A percentile compares a stretch with the other conserved stretches of the same genome.
Evolutionary conservation across 768 basidiomycete genomes (phyloP).

Genomic region (Mycena leptocephala): DNA sequence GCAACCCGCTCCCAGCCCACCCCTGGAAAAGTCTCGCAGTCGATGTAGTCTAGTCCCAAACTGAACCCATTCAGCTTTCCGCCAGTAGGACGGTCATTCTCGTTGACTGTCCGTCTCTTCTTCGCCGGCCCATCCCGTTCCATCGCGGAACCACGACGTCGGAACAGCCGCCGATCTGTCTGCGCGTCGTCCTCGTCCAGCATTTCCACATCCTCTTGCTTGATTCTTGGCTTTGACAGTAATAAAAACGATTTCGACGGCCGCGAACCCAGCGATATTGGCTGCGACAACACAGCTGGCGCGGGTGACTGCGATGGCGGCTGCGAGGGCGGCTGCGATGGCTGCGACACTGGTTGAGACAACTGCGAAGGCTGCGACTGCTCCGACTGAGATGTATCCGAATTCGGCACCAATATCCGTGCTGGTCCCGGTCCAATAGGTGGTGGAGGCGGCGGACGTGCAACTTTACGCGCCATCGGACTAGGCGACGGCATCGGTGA

Average conservation of each 20-base stretch:
- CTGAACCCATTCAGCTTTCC: not conserved
- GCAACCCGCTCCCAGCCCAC: slow-evolving; percentile 23
- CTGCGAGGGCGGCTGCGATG: slow-evolving; percentile 33
- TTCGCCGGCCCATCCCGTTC: slow-evolving; percentile 13
- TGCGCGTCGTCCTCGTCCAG: slow-evolving; percentile 31
- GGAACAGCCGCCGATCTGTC: slow-evolving; percentile 12
- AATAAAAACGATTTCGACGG: not conserved
- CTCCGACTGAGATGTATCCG: slow-evolving; percentile 64
- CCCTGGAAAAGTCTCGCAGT: not conserved
- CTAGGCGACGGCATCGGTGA: slow-evolving; percentile 34
- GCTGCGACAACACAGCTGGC: not conserved
- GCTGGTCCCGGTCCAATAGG: slow-evolving; percentile 51
- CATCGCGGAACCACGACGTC: not conserved
- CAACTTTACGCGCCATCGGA: slow-evolving; percentile 58
- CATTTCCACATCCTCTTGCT: slow-evolving; percentile 8
- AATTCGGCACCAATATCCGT: slow-evolving; percentile 70
- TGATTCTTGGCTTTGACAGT: not conserved
- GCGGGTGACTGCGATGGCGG: not conserved
- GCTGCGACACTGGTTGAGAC: slow-evolving; percentile 19
- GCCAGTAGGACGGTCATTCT: not conserved
- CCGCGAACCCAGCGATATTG: not conserved
- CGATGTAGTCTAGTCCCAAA: not conserved
- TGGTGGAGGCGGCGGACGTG: slow-evolving; percentile 56
- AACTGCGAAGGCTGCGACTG: slow-evolving; percentile 36
- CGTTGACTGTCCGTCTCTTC: not conserved